Conservation (phyloP, 176 grass and related monocot species). For the Zoysia japonica region DNA sequence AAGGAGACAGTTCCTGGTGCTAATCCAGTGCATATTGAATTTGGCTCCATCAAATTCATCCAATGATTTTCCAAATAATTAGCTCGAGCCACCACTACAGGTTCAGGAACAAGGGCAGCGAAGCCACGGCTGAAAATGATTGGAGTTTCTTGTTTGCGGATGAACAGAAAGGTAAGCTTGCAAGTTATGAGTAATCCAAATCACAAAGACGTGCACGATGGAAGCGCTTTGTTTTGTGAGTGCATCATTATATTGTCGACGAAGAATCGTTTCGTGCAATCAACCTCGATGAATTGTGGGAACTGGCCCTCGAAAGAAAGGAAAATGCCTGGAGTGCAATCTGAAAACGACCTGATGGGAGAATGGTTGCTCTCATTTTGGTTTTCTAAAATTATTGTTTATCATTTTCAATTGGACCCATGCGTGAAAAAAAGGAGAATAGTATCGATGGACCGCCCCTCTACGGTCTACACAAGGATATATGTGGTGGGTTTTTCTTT, state of each 20-base stretch:
- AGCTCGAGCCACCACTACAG: neutral
- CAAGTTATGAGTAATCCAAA: constrained; percentile 30
- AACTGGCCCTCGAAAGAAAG: neutral
- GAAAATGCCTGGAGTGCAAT: neutral
- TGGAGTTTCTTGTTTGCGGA: constrained; percentile 38
- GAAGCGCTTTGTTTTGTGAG: constrained; percentile 22
- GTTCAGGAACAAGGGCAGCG: neutral
- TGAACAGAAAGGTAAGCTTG: constrained; percentile 26
- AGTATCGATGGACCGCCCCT: neutral
- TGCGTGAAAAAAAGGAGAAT: neutral
- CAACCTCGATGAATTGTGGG: neutral
- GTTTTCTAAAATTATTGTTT: neutral
- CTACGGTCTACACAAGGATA: neutral
- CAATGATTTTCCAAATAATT: constrained; percentile 13
- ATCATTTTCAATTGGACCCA: neutral
- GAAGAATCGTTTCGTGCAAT: constrained; percentile 1
- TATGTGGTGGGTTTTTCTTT: too few species aligned
- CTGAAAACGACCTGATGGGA: constrained; percentile 18
- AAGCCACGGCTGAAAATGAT: constrained; percentile 39
- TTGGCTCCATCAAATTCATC: neutral
- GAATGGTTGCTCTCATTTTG: neutral
- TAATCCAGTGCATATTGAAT: neutral
- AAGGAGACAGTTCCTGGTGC: neutral
- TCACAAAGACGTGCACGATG: constrained; percentile 37
- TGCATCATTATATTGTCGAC: constrained; percentile 22